Evolutionary conservation across 495 filamentous ascomycete species (phyloP), one percentile per base, ranked within the genome.

Genomic region (Aspergillus sclerotiicarbonarius): DNA sequence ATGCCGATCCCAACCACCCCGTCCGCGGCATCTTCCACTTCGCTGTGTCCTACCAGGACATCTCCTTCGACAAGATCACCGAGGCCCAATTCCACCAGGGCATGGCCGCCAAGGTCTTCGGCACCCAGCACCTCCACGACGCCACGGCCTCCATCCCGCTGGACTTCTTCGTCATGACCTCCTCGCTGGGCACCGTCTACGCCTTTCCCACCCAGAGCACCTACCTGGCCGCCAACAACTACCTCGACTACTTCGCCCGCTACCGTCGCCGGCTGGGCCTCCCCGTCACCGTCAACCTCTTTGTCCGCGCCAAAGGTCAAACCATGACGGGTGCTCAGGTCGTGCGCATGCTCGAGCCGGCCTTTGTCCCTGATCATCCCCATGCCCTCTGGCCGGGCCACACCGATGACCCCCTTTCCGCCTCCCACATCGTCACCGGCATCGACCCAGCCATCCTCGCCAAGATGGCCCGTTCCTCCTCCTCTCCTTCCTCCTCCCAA

Each of bases 141-240:
- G 51, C 51, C 6, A 6, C 51, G 6, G 3, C 6, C n/a, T n/a
- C 30, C 5, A 8, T 53, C 1, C 51, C 30, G 1, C 51, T 53
- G 4, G 51, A 53, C 30, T 53, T 53, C 18, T 53, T 53, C 31
- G 33, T 53, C 1, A 39, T 53, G 51, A 41, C 51, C 5, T 37
- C 51, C 9, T 37, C 51, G 3, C 12, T 20, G 30, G 4, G 7
- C 5, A 37, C 33, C 4, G 33, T 53, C 4, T 21, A 8, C 6
- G 31, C 31, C 4, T n/a, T 41, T 7, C 12, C 51, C 16, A 53
- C 51, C 18, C 51, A 53, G 51, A 37, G 30, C 16, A 15, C 51
- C 6, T 53, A 53, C 51, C 37, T 18, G 3, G 51, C 51, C 15
- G 51, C 51, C 51, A 53, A 41, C 30, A 53, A 37, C 31, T 53